phyloP scores from a whole-genome alignment of 2,329 filamentous ascomycete species.

The Cryphonectria japonica region DNA sequence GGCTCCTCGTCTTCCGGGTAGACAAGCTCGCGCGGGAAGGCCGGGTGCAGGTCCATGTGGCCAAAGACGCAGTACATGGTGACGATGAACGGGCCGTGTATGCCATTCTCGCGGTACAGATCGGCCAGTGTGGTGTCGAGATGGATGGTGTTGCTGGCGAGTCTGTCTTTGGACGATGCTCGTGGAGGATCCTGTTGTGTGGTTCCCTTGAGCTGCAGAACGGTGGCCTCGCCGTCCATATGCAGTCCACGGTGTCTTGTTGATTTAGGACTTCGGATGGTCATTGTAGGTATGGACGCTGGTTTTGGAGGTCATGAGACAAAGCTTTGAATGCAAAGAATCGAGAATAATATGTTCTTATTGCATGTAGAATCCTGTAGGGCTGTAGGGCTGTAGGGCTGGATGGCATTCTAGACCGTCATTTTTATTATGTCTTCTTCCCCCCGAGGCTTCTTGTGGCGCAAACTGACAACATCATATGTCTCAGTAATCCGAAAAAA shows the following conservation, averaged over 20 bases:
- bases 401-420: neutral
- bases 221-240: neutral
- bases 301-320: neutral
- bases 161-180: neutral
- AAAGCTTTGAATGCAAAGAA: neutral
- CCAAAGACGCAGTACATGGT: conserved; percentile 35
- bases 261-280: neutral
- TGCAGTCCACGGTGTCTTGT: neutral
- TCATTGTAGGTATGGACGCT: neutral
- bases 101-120: conserved; percentile 32
- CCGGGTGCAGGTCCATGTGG: conserved; percentile 33
- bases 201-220: conserved; percentile 9
- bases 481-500: neutral
- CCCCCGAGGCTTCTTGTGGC: neutral
- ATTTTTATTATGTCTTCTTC: neutral
- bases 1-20: conserved; percentile 35
- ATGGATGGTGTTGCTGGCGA: neutral
- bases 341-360: neutral
- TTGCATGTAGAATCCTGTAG: neutral
- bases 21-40: conserved; percentile 31
- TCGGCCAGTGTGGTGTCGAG: conserved; percentile 34
- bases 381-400: neutral
- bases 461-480: neutral
- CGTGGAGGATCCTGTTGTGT: neutral
- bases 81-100: conserved; percentile 32